Percentiles rank a stretch among this genome's conserved stretches.
Conservation (phyloP, 495 filamentous ascomycete genomes). For the Parmelia sp. region DNA sequence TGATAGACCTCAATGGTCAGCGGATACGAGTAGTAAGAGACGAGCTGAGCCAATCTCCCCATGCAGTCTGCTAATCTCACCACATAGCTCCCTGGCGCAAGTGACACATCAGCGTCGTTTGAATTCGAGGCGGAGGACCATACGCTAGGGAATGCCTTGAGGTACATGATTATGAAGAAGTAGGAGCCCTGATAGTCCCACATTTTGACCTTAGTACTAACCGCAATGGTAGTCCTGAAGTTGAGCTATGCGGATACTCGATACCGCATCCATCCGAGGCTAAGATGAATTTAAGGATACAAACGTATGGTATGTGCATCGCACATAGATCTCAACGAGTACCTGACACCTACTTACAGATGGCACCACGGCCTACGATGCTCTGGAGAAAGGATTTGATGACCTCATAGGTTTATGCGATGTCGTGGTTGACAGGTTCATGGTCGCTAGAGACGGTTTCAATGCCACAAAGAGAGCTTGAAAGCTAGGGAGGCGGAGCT, state of each 20-base stretch:
- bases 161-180: constrained; percentile 99
- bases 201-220: background rate
- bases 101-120: constrained; percentile 69
- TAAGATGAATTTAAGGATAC: constrained; percentile 95
- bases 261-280: constrained; percentile 94
- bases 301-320: constrained; percentile 73
- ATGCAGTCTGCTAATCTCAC: background rate
- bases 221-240: constrained; percentile 54
- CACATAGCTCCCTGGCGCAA: constrained; percentile 60
- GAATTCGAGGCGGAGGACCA: constrained; percentile 90
- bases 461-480: constrained; percentile 37
- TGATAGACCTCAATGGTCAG: constrained; percentile 14
- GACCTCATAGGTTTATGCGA: constrained; percentile 89
- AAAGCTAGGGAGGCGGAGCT: background rate
- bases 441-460: constrained; percentile 56
- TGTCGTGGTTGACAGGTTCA: constrained; percentile 82
- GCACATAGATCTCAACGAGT: constrained; percentile 11
- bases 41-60: background rate
- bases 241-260: constrained; percentile 97
- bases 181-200: constrained; percentile 34
- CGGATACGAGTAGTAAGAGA: constrained; percentile 34
- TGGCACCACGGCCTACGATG: constrained; percentile 70
- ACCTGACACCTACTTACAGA: constrained; percentile 43
- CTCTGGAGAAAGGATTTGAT: constrained; percentile 79
- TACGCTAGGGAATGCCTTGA: constrained; percentile 87